These are phyloP conservation scores for Colletotrichum sp. DNA, from an alignment of 2,329 filamentous ascomycete genomes.

Conservation along the genomic window DNA sequence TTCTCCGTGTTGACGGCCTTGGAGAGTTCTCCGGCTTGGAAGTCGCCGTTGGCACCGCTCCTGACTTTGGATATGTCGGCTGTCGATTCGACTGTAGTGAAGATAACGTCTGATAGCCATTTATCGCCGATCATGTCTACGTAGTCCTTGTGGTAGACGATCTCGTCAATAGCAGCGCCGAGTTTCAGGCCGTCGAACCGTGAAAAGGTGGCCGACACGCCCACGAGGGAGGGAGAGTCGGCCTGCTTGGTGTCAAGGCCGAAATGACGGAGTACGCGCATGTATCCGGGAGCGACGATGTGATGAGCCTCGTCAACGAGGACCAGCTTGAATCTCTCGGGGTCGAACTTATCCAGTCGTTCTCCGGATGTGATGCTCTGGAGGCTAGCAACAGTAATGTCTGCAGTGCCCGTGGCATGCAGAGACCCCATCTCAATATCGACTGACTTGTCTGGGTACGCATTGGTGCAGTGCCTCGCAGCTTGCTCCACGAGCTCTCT, in stretches of 20 bases:
- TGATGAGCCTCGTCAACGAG: conserved; percentile 97
- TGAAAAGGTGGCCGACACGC: conserved; percentile 83
- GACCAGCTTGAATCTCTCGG: conserved; percentile 81
- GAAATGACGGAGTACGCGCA: conserved; percentile 80
- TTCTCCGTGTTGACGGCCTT: conserved; percentile 80
- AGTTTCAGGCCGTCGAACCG: conserved; percentile 84
- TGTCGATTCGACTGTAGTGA: conserved; percentile 87
- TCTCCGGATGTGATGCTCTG: conserved; percentile 80
- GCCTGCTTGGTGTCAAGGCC: conserved; percentile 54
- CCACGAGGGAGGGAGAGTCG: conserved; percentile 72
- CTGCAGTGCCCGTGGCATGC: conserved; percentile 78
- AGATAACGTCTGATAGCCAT: conserved; percentile 90
- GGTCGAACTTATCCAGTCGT: conserved; percentile 83
- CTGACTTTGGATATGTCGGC: conserved; percentile 78
- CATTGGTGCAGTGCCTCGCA: conserved; percentile 78
- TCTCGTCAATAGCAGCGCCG: conserved; percentile 88
- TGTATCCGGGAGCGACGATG: conserved; percentile 84
- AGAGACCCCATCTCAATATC: conserved; percentile 91
- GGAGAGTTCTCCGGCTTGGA: conserved; percentile 78
- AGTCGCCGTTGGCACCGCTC: conserved; percentile 75
- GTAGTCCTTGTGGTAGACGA: conserved; percentile 88
- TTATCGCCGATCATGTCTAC: conserved; percentile 79
- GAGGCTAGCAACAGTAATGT: conserved; percentile 93
- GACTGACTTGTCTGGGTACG: conserved; percentile 81
- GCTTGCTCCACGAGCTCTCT: conserved; percentile 95